Evolutionary conservation across 495 filamentous ascomycete species (phyloP).

Genomic region (Neurospora tetrasperma): DNA sequence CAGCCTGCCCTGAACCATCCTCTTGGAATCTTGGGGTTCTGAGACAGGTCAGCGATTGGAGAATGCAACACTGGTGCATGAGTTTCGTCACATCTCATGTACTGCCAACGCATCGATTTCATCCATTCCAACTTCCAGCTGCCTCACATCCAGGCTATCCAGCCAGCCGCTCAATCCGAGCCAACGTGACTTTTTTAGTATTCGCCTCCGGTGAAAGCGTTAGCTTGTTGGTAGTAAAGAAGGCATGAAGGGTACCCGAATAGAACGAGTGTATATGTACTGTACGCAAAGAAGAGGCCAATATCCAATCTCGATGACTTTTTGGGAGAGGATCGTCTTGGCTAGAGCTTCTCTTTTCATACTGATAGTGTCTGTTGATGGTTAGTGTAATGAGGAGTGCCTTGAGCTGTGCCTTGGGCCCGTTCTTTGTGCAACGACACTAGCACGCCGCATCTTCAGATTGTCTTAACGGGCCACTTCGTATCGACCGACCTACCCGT

Average conservation of each 20-base stretch:
- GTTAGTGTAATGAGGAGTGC: not conserved
- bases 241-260: not conserved
- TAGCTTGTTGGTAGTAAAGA: not conserved
- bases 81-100: slow-evolving; percentile 24
- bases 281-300: not conserved
- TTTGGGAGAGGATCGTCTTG: slow-evolving; percentile 5
- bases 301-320: not conserved
- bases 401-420: not conserved
- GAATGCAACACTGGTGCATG: not conserved
- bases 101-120: slow-evolving; percentile 21
- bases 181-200: slow-evolving; percentile 10
- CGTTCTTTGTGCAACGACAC: not conserved
- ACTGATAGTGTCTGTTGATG: slow-evolving; percentile 4
- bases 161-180: slow-evolving; percentile 19
- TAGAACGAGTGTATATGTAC: not conserved
- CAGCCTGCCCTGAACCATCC: slow-evolving; percentile 15
- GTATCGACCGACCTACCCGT: slow-evolving; percentile 2
- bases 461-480: not conserved
- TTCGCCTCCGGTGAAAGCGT: not conserved
- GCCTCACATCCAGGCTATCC: slow-evolving; percentile 1
- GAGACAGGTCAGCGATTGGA: slow-evolving; percentile 20
- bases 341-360: not conserved
- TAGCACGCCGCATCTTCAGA: slow-evolving; percentile 6
- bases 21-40: slow-evolving; percentile 19
- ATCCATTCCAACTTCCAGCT: slow-evolving; percentile 5